These are phyloP conservation scores for Nadsonia fulvescens DNA, from an alignment of 805 yeast genomes.

Conservation along the genomic window DNA sequence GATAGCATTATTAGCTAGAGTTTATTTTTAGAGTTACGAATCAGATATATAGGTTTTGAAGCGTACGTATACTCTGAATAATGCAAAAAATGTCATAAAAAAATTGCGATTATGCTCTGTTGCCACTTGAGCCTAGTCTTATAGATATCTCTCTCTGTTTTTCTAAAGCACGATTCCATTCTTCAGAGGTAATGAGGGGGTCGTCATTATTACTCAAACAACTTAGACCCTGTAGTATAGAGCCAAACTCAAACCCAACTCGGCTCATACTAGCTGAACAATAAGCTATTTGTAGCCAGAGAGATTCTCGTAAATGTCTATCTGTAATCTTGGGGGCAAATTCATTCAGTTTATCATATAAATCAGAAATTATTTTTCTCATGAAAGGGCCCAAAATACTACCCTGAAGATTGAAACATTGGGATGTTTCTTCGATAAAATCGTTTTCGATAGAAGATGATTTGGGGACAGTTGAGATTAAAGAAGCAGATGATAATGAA, in stretches of 20 bases:
- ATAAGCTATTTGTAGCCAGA: constrained; percentile 68
- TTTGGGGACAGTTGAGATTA: constrained; percentile 6
- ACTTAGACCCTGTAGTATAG: constrained; percentile 13
- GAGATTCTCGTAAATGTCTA: constrained; percentile 28
- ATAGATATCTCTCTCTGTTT: constrained; percentile 24
- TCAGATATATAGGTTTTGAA: too few species aligned
- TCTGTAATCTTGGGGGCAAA: constrained; percentile 16
- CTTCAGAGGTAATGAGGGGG: too few species aligned
- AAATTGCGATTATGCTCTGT: too few species aligned
- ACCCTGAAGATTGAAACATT: constrained; percentile 6
- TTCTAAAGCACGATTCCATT: constrained; percentile 26
- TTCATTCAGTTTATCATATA: constrained; percentile 11
- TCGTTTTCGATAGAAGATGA: constrained; percentile 5
- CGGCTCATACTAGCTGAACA: constrained; percentile 74
- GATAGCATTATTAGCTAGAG: too few species aligned
- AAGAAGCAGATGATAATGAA: constrained; percentile 1
- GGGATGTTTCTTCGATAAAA: constrained; percentile 1
- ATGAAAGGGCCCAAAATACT: constrained; percentile 15
- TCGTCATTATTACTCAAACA: constrained; percentile 14
- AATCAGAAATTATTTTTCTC: constrained; percentile 11
- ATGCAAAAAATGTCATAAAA: too few species aligned
- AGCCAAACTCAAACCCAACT: constrained; percentile 53
- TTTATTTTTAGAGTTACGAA: too few species aligned
- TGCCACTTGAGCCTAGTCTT: too few species aligned
- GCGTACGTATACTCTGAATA: too few species aligned